Evolutionary conservation across 805 yeast genomes (phyloP).

Genomic region (Pichia nakasei): DNA sequence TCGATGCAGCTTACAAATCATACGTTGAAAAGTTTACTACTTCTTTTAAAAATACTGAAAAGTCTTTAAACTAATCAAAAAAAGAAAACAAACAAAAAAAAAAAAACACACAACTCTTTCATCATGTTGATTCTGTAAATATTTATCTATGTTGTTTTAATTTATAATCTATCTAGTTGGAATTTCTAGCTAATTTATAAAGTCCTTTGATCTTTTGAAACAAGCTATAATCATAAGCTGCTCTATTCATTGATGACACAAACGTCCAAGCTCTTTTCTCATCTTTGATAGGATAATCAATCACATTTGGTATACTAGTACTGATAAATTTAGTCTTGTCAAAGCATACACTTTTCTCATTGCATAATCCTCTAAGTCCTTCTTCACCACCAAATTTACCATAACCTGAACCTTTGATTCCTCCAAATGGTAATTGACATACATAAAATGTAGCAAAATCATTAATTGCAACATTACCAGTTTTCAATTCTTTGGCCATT

Average conservation of each 20-base stretch:
- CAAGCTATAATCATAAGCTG: constrained; percentile 68
- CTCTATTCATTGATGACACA: constrained; percentile 70
- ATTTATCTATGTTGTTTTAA: neutral
- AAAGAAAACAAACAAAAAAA: too few species aligned
- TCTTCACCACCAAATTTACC: constrained; percentile 98
- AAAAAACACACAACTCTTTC: too few species aligned
- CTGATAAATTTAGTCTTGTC: constrained; percentile 74
- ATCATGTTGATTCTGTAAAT: neutral
- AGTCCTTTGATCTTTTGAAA: constrained; percentile 61
- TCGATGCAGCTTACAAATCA: constrained; percentile 63
- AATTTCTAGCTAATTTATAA: constrained; percentile 43
- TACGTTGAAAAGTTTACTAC: constrained; percentile 51
- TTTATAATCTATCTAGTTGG: constrained; percentile 13
- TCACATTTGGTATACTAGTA: constrained; percentile 75
- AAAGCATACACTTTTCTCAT: constrained; percentile 78
- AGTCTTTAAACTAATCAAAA: constrained; percentile 17
- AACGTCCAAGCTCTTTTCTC: constrained; percentile 83
- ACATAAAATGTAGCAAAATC: constrained; percentile 96
- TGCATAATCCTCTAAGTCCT: constrained; percentile 85
- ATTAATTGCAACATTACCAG: constrained; percentile 94
- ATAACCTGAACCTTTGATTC: constrained; percentile 85
- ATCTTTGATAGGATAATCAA: constrained; percentile 85
- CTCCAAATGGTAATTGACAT: constrained; percentile 97
- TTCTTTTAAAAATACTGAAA: constrained; percentile 47
- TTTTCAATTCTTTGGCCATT: constrained; percentile 54